Evolutionary conservation across 495 filamentous ascomycete species (phyloP).

Genomic region (Echria macrotheca): DNA sequence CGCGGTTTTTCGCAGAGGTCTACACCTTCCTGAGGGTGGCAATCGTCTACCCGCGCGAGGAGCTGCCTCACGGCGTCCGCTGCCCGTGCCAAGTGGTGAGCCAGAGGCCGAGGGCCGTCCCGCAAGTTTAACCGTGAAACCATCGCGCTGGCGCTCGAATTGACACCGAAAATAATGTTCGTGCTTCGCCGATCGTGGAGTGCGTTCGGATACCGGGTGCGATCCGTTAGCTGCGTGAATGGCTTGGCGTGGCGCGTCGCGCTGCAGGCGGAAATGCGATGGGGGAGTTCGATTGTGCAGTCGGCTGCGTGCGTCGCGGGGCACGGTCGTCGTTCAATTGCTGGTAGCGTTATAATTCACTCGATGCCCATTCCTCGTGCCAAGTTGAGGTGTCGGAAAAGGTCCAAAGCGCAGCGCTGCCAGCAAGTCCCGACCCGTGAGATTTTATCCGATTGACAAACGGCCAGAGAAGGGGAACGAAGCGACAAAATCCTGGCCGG

Average conservation of each 20-base stretch:
- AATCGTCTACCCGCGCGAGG: slow-evolving; percentile 17
- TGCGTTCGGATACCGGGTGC: neutral
- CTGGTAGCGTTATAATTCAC: too few species aligned
- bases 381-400: too few species aligned
- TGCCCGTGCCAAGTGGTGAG: slow-evolving; percentile 6
- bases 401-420: too few species aligned
- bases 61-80: slow-evolving; percentile 5
- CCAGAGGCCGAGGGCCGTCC: too few species aligned
- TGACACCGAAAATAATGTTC: too few species aligned
- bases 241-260: neutral
- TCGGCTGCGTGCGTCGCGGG: too few species aligned
- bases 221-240: neutral
- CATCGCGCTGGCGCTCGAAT: too few species aligned
- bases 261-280: neutral
- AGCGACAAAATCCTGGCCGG: slow-evolving; percentile 7
- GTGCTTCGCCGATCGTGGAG: too few species aligned
- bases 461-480: neutral
- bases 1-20: slow-evolving; percentile 28
- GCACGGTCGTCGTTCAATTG: too few species aligned
- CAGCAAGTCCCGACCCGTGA: too few species aligned
- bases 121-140: too few species aligned
- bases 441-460: slow-evolving; percentile 4
- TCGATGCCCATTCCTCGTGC: too few species aligned
- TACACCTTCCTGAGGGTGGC: slow-evolving; percentile 5
- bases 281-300: neutral